A percentile compares a stretch with the other conserved stretches of the same genome.
Conservation (phyloP, 441 rosid genomes). For the Hura crepitans region DNA sequence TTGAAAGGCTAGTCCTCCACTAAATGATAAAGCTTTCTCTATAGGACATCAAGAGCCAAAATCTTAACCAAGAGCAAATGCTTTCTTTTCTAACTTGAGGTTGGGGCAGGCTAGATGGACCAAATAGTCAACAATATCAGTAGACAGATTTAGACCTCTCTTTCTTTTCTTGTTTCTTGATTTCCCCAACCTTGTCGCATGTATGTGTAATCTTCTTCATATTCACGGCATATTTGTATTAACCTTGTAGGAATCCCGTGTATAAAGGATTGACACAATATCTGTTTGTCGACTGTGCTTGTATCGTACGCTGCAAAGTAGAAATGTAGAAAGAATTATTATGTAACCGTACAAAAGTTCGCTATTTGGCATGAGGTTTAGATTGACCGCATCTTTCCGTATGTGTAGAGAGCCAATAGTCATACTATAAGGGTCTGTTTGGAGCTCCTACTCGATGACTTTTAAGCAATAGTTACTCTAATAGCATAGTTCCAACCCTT, state of each 20-base stretch:
- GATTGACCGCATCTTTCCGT: neutral
- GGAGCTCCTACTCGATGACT: too few relatives aligned
- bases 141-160: conserved; percentile 39
- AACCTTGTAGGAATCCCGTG: conserved; percentile 8
- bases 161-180: conserved; percentile 47
- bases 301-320: conserved; percentile 25
- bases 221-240: conserved; percentile 1
- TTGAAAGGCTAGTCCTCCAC: conserved; percentile 33
- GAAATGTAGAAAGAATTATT: too few relatives aligned
- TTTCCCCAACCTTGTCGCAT: conserved; percentile 7
- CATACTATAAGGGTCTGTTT: too few relatives aligned
- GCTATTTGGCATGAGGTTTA: neutral
- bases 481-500: too few relatives aligned
- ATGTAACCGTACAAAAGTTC: conserved; percentile 6
- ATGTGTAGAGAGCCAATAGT: too few relatives aligned
- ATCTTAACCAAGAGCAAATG: conserved; percentile 25
- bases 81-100: conserved; percentile 15
- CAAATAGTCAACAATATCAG: conserved; percentile 45
- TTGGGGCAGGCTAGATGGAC: conserved; percentile 37
- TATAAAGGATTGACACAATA: conserved; percentile 10
- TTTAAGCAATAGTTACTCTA: too few relatives aligned
- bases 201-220: neutral
- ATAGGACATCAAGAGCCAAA: conserved; percentile 24
- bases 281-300: conserved; percentile 35
- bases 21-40: conserved; percentile 16